These are phyloP conservation scores for Xylaria flabelliformis DNA, from an alignment of 495 filamentous ascomycete species.

Conservation along the genomic window DNA sequence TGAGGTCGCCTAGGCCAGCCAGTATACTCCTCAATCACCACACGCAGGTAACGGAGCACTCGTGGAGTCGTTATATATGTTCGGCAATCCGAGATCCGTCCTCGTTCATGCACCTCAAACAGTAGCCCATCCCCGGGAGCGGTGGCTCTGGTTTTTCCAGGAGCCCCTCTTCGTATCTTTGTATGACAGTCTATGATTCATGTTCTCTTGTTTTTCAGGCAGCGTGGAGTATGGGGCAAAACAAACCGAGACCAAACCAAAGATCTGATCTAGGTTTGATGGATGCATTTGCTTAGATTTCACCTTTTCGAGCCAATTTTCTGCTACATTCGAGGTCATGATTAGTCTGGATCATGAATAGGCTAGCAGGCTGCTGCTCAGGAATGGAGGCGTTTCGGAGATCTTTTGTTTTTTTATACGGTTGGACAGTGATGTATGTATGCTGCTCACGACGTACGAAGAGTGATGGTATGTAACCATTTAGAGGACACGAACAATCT, in stretches of 20 bases:
- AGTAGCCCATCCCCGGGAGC: not conserved
- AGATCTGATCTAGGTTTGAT: not conserved
- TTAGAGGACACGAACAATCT: not conserved
- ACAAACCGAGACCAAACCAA: not conserved
- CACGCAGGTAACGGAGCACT: not conserved
- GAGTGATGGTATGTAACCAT: not conserved
- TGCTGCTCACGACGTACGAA: not conserved
- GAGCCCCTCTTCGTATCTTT: slow-evolving; percentile 4
- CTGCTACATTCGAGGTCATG: not conserved
- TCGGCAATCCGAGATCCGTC: not conserved
- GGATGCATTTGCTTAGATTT: not conserved
- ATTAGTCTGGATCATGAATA: slow-evolving; percentile 1
- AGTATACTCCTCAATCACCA: not conserved
- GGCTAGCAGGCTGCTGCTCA: not conserved
- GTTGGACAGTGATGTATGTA: slow-evolving; percentile 3
- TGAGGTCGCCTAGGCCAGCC: not conserved
- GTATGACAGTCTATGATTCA: slow-evolving; percentile 6
- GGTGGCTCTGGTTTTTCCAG: not conserved
- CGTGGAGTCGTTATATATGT: not conserved
- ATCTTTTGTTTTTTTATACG: not conserved
- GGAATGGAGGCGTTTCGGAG: slow-evolving; percentile 6
- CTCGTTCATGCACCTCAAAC: not conserved
- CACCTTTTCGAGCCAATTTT: not conserved
- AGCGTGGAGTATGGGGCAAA: slow-evolving; percentile 24
- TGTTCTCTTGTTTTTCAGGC: slow-evolving; percentile 6